These are phyloP conservation scores for Dryas drummondii DNA, from an alignment of 306 rosid species.

Conservation along the genomic window DNA sequence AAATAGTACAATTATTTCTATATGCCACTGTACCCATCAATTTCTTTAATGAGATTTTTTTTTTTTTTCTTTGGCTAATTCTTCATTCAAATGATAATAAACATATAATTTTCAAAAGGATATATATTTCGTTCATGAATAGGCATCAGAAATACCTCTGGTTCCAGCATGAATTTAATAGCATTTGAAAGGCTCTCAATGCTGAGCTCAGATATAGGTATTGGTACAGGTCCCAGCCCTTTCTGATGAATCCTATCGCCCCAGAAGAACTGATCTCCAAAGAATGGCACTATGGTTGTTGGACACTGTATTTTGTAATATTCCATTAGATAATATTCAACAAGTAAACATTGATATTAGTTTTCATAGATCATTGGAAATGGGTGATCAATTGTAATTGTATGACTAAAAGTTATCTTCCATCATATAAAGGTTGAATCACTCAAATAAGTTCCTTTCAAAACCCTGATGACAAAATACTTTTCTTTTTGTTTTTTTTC, in stretches of 20 bases:
- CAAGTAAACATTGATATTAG: not conserved
- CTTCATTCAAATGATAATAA: not conserved
- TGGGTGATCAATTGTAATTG: not conserved
- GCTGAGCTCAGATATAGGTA: slow-evolving; percentile 70
- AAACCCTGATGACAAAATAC: not conserved
- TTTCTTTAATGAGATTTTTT: not conserved
- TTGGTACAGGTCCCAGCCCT: slow-evolving; percentile 82
- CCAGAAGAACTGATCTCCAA: slow-evolving; percentile 99
- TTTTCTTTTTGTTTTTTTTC: not conserved
- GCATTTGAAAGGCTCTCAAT: slow-evolving; percentile 67
- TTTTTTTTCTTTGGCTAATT: no score
- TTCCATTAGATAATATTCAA: slow-evolving; percentile 25
- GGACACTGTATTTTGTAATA: slow-evolving; percentile 67
- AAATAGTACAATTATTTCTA: not conserved
- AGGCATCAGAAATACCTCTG: slow-evolving; percentile 58
- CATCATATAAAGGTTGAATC: not conserved
- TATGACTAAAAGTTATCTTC: not conserved
- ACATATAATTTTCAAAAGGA: not conserved
- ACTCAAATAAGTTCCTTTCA: not conserved
- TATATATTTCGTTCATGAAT: not conserved
- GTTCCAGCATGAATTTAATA: slow-evolving; percentile 84
- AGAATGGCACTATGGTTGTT: slow-evolving; percentile 90
- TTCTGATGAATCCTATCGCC: slow-evolving; percentile 76
- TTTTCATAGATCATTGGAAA: not conserved
- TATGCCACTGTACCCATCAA: not conserved